Percentiles rank a stretch among this genome's conserved stretches.
phyloP scores from a whole-genome alignment of 257 asterid species.

The Nyctanthes arbortristis region DNA sequence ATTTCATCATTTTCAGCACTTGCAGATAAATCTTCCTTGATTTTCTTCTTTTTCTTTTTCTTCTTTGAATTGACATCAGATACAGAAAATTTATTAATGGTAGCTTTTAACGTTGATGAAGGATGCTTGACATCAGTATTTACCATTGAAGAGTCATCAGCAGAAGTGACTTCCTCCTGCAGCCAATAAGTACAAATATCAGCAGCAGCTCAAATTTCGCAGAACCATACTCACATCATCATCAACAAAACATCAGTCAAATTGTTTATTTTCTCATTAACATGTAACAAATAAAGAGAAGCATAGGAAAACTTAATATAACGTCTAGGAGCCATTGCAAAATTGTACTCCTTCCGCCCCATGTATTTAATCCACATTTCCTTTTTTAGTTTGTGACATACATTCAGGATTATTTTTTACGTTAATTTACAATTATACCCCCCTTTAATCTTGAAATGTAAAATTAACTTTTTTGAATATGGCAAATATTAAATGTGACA shows the following conservation, averaged over 20 bases:
- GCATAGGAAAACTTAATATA: not conserved
- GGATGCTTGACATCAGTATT: slow-evolving; percentile 29
- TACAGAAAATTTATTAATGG: slow-evolving; percentile 22
- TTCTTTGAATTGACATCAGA: slow-evolving; percentile 54
- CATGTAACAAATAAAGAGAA: not conserved
- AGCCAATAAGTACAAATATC: slow-evolving; percentile 18
- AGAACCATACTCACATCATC: slow-evolving; percentile 4
- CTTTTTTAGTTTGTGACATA: no score
- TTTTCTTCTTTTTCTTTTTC: slow-evolving; percentile 68
- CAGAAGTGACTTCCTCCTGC: slow-evolving; percentile 53
- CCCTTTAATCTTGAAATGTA: no score
- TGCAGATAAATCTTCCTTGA: slow-evolving; percentile 31
- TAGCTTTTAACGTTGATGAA: slow-evolving; percentile 34
- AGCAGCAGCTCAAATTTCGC: slow-evolving; percentile 5
- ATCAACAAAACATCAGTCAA: slow-evolving; percentile 7
- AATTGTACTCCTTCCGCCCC: no score
- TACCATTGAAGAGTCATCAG: slow-evolving; percentile 28
- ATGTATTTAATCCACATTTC: no score
- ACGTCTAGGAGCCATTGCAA: slow-evolving; percentile 9
- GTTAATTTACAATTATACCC: no score
- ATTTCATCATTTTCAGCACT: slow-evolving; percentile 29
- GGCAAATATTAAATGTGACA: no score
- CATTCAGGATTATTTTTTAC: no score
- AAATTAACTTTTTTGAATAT: no score
- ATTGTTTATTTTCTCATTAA: not conserved